A percentile compares a stretch with the other conserved stretches of the same genome.
Evolutionary conservation across 2,329 filamentous ascomycete genomes (phyloP).

Genomic region (Elsinoe perseae): DNA sequence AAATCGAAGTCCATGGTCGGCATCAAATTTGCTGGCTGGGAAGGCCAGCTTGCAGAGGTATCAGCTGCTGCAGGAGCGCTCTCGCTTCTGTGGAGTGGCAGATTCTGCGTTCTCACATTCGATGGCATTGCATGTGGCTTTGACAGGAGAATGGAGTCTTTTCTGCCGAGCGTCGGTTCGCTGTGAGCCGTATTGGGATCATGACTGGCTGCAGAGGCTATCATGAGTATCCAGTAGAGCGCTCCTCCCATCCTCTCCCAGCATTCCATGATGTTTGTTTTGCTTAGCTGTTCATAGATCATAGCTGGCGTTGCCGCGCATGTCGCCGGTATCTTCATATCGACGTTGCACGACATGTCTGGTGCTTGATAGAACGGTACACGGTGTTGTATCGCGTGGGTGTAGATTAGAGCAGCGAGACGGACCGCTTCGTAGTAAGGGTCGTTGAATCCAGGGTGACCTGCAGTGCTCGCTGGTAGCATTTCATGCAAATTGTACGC

Average conservation of each 20-base stretch:
- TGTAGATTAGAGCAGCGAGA: conserved; percentile 25
- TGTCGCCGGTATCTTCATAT: neutral
- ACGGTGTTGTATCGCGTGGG: conserved; percentile 22
- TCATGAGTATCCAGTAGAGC: conserved; percentile 27
- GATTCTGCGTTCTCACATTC: neutral
- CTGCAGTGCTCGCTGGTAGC: neutral
- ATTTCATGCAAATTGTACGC: neutral
- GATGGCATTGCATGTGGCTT: neutral
- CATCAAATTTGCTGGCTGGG: neutral
- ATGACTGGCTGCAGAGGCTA: conserved; percentile 27
- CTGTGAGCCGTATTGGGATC: conserved; percentile 7
- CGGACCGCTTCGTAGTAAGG: conserved; percentile 26
- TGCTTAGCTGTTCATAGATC: conserved; percentile 23
- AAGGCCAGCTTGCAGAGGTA: neutral
- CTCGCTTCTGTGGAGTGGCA: neutral
- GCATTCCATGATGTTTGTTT: conserved; percentile 26
- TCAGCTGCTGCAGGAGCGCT: neutral
- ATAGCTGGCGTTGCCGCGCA: conserved; percentile 15
- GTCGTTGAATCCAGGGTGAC: neutral
- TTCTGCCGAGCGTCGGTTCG: neutral
- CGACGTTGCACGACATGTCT: neutral
- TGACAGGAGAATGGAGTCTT: neutral
- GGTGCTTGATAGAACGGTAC: conserved; percentile 23
- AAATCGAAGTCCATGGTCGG: conserved; percentile 8
- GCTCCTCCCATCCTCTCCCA: conserved; percentile 30